Conservation (phyloP, 345 rosid species). For the Brassica incana region DNA sequence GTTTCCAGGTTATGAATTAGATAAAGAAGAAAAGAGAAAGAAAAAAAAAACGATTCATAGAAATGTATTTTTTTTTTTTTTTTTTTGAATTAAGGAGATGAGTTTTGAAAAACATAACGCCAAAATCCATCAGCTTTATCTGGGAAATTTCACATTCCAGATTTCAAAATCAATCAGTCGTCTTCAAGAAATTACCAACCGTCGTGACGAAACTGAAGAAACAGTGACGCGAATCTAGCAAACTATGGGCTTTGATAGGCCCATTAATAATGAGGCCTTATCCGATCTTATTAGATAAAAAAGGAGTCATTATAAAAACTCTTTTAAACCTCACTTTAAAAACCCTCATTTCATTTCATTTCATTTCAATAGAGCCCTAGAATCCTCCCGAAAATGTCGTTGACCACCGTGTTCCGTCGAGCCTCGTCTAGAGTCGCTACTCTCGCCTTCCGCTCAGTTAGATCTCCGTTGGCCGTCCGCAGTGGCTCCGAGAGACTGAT, state of each 20-base stretch:
- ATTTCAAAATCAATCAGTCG: too few species aligned
- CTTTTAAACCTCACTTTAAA: slow-evolving; percentile 24
- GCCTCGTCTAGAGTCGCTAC: slow-evolving; percentile 44
- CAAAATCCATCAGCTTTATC: too few species aligned
- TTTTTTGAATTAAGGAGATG: not conserved
- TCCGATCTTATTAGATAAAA: not conserved
- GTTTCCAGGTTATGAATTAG: not conserved
- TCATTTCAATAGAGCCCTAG: not conserved
- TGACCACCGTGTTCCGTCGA: slow-evolving; percentile 46
- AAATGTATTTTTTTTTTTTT: too few species aligned
- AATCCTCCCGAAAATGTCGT: slow-evolving; percentile 32
- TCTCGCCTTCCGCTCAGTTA: slow-evolving; percentile 43
- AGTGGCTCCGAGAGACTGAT: slow-evolving; percentile 22
- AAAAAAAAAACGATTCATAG: not conserved
- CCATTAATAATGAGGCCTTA: not conserved
- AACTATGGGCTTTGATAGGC: not conserved
- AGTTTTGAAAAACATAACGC: not conserved
- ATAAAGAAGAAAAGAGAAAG: not conserved
- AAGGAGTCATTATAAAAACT: not conserved
- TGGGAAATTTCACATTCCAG: too few species aligned
- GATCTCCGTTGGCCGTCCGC: slow-evolving; percentile 41
- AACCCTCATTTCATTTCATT: slow-evolving; percentile 33
- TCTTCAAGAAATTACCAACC: too few species aligned
- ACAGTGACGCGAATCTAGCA: slow-evolving; percentile 17
- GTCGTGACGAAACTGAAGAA: slow-evolving; percentile 17